These are phyloP conservation scores for Collybia sordida DNA, from an alignment of 768 basidiomycete species.

Conservation along the genomic window DNA sequence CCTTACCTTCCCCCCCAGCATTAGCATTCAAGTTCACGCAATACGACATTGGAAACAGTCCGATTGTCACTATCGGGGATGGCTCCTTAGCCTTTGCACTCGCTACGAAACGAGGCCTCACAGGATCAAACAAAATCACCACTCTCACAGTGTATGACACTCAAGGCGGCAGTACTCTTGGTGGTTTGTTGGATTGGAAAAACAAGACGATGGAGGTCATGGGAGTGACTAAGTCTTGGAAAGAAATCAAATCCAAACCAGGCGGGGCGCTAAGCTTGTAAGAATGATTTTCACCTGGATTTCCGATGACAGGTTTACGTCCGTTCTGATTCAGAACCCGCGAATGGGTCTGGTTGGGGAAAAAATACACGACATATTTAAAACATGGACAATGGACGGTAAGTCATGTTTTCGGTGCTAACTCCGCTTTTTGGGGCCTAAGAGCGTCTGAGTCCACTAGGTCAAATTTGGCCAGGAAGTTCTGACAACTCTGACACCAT, in stretches of 20 bases:
- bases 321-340: background rate
- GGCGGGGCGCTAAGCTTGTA: conserved; percentile 13
- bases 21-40: background rate
- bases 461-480: conserved; percentile 6
- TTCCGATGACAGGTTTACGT: background rate
- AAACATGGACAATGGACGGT: conserved; percentile 14
- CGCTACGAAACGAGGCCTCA: conserved; percentile 4
- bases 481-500: conserved; percentile 10
- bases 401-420: conserved; percentile 1
- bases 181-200: conserved; percentile 13
- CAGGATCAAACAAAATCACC: conserved; percentile 1
- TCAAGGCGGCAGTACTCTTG: background rate
- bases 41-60: conserved; percentile 11
- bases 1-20: too few relatives aligned
- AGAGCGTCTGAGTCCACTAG: too few relatives aligned
- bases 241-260: conserved; percentile 10
- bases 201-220: conserved; percentile 11
- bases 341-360: conserved; percentile 16
- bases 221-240: conserved; percentile 1
- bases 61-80: conserved; percentile 3
- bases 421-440: background rate
- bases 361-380: conserved; percentile 8
- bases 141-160: background rate
- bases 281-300: background rate
- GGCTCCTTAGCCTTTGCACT: conserved; percentile 2